phyloP scores from a whole-genome alignment of 768 basidiomycete genomes.

The Tylopilus intermedius region DNA sequence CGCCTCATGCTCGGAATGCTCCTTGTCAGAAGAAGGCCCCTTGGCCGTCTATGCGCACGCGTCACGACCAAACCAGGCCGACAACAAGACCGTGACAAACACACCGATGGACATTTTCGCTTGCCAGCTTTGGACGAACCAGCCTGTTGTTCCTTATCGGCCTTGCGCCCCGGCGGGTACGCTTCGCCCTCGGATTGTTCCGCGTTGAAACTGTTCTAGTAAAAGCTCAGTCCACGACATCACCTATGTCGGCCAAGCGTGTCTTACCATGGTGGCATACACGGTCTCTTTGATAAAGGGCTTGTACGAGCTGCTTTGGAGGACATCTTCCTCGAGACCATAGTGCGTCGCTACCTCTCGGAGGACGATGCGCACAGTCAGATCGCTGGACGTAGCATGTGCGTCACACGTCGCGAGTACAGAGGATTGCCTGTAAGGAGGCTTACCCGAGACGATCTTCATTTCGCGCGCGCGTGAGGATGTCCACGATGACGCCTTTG shows the following conservation, averaged over 20 bases:
- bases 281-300: slow-evolving; percentile 36
- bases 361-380: slow-evolving; percentile 50
- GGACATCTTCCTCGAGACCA: slow-evolving; percentile 37
- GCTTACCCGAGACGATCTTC: slow-evolving; percentile 20
- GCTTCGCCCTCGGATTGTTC: slow-evolving; percentile 2
- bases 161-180: neutral
- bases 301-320: slow-evolving; percentile 45
- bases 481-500: slow-evolving; percentile 15
- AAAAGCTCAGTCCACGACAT: neutral
- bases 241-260: neutral
- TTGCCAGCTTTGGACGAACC: neutral
- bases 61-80: neutral
- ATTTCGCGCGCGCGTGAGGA: slow-evolving; percentile 22
- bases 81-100: neutral
- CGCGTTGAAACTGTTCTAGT: slow-evolving; percentile 9
- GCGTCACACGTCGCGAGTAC: neutral
- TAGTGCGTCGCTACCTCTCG: slow-evolving; percentile 45
- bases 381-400: slow-evolving; percentile 11
- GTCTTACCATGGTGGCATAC: slow-evolving; percentile 13
- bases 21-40: neutral
- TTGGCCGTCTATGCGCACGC: neutral
- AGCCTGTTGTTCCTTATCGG: slow-evolving; percentile 2
- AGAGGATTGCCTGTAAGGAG: neutral
- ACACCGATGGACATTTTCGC: slow-evolving; percentile 14
- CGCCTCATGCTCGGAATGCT: slow-evolving; percentile 1